Base-by-base conservation (phyloP, 306 rosid genomes). In the Pterocarpus santalinus region DNA sequence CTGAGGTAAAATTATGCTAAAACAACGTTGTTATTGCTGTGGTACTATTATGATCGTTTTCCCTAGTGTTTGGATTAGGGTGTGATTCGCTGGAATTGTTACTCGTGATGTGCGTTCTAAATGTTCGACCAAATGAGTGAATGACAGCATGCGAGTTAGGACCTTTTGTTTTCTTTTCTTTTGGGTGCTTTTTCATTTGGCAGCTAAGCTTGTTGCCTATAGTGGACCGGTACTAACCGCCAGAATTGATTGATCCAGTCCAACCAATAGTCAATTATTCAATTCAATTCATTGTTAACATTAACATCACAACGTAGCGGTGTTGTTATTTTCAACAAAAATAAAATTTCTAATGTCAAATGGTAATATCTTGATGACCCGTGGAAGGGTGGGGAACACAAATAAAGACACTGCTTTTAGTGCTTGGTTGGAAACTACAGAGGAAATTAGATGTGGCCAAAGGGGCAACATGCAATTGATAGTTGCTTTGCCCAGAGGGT, bases 41-140 rank as follows among this genome's bases (percentile, higher is more conserved):
- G 14, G 15, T 8, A 38, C 41, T 33, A 8, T 4, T 70, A 41
- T 10, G 55, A 17, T 17, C 3, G 2, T 30, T 16, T 32, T 13
- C 17, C 13, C 13, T 8, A 9, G 8, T 47, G 53, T 47, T 11
- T 47, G 15, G n/a, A 44, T 2, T 44, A 5, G 44, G 33, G 46
- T 28, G 60, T 5, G 78, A 11, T 56, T 73, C 15, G 38, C 28
- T 58, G 4, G 44, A 38, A 44, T 15, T 30, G 8, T 5, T n/a
- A 33, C 28, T 76, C 52, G 81, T 65, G n/a, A 8, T 78, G 67
- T 58, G 76, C 76, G 7, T 65, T 44, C 49, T 73, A 78, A 69
- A n/a, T 58, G 70, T 79, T 69, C 49, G 82, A 79, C 47, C 51
- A 68, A 78, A 58, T 33, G 76, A 44, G 53, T 47, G 53, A 47